Conservation (phyloP, 2,329 filamentous ascomycete genomes). For the Calonectria hawksworthii region DNA sequence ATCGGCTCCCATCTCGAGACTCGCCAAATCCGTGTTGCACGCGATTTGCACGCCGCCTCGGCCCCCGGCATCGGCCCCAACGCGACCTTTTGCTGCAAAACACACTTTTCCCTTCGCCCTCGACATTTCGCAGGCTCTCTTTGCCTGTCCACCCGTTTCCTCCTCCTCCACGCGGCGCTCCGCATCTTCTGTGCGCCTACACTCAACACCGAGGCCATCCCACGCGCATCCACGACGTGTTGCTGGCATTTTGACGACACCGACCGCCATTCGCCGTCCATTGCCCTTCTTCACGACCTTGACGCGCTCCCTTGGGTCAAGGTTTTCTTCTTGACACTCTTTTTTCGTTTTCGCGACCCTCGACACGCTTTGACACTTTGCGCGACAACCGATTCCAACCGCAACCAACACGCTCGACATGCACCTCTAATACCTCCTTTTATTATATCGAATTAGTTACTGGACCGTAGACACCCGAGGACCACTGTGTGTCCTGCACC, state of each 20-base stretch:
- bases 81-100: slow-evolving; percentile 57
- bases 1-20: slow-evolving; percentile 71
- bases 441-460: slow-evolving; percentile 40
- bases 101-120: slow-evolving; percentile 58
- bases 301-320: slow-evolving; percentile 38
- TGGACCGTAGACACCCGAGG: slow-evolving; percentile 42
- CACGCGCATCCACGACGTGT: slow-evolving; percentile 49
- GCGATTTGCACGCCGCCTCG: slow-evolving; percentile 65
- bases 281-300: slow-evolving; percentile 27
- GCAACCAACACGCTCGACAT: slow-evolving; percentile 53
- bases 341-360: slow-evolving; percentile 46
- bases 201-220: slow-evolving; percentile 39
- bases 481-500: slow-evolving; percentile 36
- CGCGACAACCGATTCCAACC: slow-evolving; percentile 40
- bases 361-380: slow-evolving; percentile 31
- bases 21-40: slow-evolving; percentile 67
- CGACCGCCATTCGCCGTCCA: slow-evolving; percentile 31
- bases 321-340: slow-evolving; percentile 46
- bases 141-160: slow-evolving; percentile 40
- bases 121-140: slow-evolving; percentile 41
- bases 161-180: slow-evolving; percentile 43
- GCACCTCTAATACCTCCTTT: slow-evolving; percentile 50
- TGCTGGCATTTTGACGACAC: slow-evolving; percentile 40
- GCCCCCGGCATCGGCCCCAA: slow-evolving; percentile 57
- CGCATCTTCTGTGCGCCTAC: slow-evolving; percentile 36